Evolutionary conservation across 2,329 filamentous ascomycete species (phyloP), one percentile per base, ranked within the genome.

Genomic region (Calonectria hongkongensis): DNA sequence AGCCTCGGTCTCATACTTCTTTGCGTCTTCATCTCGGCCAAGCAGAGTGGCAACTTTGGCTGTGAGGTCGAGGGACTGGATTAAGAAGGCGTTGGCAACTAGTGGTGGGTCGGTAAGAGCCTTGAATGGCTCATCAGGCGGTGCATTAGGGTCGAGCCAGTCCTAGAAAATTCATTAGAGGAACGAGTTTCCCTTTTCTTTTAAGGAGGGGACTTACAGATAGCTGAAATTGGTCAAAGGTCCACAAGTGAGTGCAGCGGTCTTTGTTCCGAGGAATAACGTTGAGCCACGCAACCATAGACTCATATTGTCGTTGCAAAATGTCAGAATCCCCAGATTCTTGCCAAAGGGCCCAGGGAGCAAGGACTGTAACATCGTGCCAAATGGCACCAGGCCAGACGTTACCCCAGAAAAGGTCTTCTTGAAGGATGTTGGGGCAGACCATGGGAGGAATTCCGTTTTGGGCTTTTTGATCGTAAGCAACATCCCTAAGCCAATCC

Each of bases 81-180:
- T 83, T 1, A 89, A 81, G 70, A 87, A 89, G 2, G 86, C 86
- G 67, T 89, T 86, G 0, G 87, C 85, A 0, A 88, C 86, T 2
- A 87, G 81, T 3, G 81, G 79, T 0, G 82, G 79, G 45, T 85
- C 80, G 0, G 87, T 88, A 0, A 82, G 84, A 0, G 85, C 86
- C 18, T 78, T 78, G 3, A 81, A 83, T 0, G 87, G 83, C 10
- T 83, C 75, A 0, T 86, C 81, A 0, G 84, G 81, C 0, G 87
- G 87, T 0, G 87, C 83, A 4, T 82, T 82, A 0, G 88, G 88
- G 67, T 88, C 87, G 2, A 89, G 82, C 87, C 87, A 89, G 73
- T 89, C 88, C 36, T 86, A 82, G 73, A 85, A 80, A 13, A 27
- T 3, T 16, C 27, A 15, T 67, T 39, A 71, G 62, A 60, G 28